Evolutionary conservation across 371 early-diverging fungal species (phyloP), one percentile per base, ranked within the genome.

Genomic region (Mortierella sp.): DNA sequence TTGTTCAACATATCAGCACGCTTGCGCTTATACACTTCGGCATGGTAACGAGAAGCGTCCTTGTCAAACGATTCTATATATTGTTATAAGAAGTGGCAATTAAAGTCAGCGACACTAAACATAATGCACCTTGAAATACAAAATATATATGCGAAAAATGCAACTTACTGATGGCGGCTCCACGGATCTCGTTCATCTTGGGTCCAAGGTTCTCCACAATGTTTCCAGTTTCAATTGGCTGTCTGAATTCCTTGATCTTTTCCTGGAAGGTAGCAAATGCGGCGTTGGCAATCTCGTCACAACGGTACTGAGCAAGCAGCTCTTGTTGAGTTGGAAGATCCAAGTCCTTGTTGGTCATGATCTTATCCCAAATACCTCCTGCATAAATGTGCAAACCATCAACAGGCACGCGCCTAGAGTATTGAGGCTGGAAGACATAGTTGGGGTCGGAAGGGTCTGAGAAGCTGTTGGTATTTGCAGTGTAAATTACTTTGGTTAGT

Each of bases 281-380:
- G 19, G 86, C 89, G 61, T 89, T 91, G n/a, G 95, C 92, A 69
- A 99, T 98, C 83, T 99, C 99, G 72, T 99, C 99, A 84, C 99
- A 99, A 63, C 99, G 94, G 84, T 94, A 98, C 87, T 98, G 98
- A 33, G 99, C 98, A 67, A 99, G 87, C 57, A 99, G 85, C 79
- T 98, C 96, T 86, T 97, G 97, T 83, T 99, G 99, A 3, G 98
- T 98, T 4, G 99, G 99, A 57, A 99, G 85, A 87, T 99, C 99
- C 70, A 99, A 86, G 74, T 98, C 99, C 70, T 94, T 94, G 88
- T 97, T 97, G 74, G 93, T 90, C 69, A 95, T 85, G 58, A 98
- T 96, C 87, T 96, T 96, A 70, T 92, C 91, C 99, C 99, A 99
- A 64, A 99, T 95, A 57, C 92, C 87, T 61, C 94, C 89, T 8